Base-by-base conservation (phyloP, 169 alveolate genomes). In the Cryptosporidium ubiquitum region DNA sequence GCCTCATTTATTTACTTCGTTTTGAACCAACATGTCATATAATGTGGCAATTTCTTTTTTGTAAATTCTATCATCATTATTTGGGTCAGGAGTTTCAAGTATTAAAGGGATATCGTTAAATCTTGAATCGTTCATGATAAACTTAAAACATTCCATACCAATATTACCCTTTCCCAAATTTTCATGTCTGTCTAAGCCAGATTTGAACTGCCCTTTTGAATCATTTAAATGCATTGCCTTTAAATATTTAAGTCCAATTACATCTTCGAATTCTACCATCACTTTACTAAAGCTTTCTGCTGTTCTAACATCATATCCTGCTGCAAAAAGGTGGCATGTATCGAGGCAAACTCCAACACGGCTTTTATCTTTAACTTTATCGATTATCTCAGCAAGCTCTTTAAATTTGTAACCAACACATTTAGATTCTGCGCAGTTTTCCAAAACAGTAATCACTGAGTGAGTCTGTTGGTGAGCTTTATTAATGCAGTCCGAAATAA, bases 291-390 rank as follows among this genome's bases (percentile, higher is more conserved):
- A 95, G 40, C 85, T 91, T 23, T 91, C 95, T 49, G 61, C 89
- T 7, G 97, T 93, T 40, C 96, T 91, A 42, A 95, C 94, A 91
- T 95, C 96, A 91, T 93, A 94, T 0, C 98, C 98, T 5, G 98
- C 98, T 26, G 98, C 97, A 57, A 94, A 96, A 6, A 95, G 94
- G 64, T 96, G 98, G 61, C 98, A 96, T n/a, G 98, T 96, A 61
- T 96, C 98, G 20, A 96, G 93, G 69, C 98, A 96, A 26, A 96
- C 96, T 18, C 97, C 98, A 16, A 96, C 97, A 60, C 98, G 92
- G 14, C 86, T 91, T 75, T 96, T 96, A 79, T 94, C 92, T 51
- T 95, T 91, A 14, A 96, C 92, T 69, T 64, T 93, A 12, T 44
- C 70, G 42, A 96, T 94, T 52, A 96, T 94, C 49, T 95, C 95